These are phyloP conservation scores for Cryptomeria japonica DNA, from an alignment of 75 land plant genomes.

Conservation along the genomic window DNA sequence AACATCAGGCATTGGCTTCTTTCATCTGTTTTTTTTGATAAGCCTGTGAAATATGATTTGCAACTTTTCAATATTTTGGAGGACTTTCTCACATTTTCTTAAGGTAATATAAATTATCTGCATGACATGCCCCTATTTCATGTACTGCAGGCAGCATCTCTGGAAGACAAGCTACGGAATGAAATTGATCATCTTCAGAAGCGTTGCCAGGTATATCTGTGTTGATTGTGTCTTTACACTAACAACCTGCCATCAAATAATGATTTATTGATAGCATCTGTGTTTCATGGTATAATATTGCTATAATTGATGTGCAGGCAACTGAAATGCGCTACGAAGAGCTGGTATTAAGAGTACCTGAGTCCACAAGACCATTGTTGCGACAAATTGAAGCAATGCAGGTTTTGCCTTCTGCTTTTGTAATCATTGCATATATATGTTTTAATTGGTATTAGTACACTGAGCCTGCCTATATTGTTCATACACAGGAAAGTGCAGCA, in stretches of 20 bases:
- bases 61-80: background rate
- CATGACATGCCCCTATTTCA: background rate
- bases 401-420: conserved; percentile 27
- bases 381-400: conserved; percentile 99
- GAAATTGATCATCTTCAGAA: conserved; percentile 96
- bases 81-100: background rate
- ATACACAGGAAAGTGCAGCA: conserved; percentile 72
- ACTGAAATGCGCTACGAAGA: conserved; percentile 96
- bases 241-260: background rate
- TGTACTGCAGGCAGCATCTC: conserved; percentile 69
- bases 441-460: background rate
- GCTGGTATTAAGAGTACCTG: conserved; percentile 90
- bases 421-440: background rate
- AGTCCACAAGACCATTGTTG: conserved; percentile 94
- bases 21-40: background rate
- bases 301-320: conserved; percentile 52
- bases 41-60: conserved; percentile 4
- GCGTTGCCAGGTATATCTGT: conserved; percentile 76
- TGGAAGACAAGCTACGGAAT: conserved; percentile 78
- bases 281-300: background rate
- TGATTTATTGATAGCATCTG: background rate
- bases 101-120: background rate
- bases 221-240: background rate
- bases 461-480: background rate
- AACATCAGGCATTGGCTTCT: conserved; percentile 71